A percentile compares a stretch with the other conserved stretches of the same genome.
These are phyloP conservation scores for Hyphopichia khmerensis DNA, from an alignment of 1,139 yeast species.

Conservation along the genomic window DNA sequence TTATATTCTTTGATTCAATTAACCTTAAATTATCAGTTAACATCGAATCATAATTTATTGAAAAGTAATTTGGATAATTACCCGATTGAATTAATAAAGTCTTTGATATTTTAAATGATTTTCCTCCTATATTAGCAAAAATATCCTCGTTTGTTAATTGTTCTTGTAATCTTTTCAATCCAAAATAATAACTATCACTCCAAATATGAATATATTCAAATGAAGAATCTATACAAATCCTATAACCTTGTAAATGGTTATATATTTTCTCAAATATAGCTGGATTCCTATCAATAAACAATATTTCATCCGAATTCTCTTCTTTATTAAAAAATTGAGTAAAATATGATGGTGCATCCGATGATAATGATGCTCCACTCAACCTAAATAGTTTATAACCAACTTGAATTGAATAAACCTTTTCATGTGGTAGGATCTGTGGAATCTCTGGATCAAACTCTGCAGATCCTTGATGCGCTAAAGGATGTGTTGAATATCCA, in stretches of 20 bases:
- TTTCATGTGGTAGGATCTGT: constrained; percentile 57
- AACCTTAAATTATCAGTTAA: constrained; percentile 45
- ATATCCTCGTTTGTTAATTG: constrained; percentile 54
- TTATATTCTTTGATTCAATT: constrained; percentile 38
- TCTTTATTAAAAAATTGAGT: constrained; percentile 41
- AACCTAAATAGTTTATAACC: constrained; percentile 59
- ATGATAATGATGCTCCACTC: constrained; percentile 83
- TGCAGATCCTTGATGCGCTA: constrained; percentile 8
- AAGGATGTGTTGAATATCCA: not conserved
- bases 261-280: constrained; percentile 64
- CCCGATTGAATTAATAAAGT: constrained; percentile 55
- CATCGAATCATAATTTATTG: constrained; percentile 54
- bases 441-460: constrained; percentile 56
- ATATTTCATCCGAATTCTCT: constrained; percentile 14
- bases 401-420: constrained; percentile 69
- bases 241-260: constrained; percentile 77
- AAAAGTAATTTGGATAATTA: constrained; percentile 74
- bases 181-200: constrained; percentile 75
- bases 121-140: constrained; percentile 61
- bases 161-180: constrained; percentile 54
- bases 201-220: constrained; percentile 60
- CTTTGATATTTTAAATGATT: constrained; percentile 58
- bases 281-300: constrained; percentile 82
- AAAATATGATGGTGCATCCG: constrained; percentile 71
- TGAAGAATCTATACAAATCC: constrained; percentile 56